Evolutionary conservation across 768 basidiomycete species (phyloP), one percentile per base, ranked within the genome.

Genomic region (Suillus hirtellus): DNA sequence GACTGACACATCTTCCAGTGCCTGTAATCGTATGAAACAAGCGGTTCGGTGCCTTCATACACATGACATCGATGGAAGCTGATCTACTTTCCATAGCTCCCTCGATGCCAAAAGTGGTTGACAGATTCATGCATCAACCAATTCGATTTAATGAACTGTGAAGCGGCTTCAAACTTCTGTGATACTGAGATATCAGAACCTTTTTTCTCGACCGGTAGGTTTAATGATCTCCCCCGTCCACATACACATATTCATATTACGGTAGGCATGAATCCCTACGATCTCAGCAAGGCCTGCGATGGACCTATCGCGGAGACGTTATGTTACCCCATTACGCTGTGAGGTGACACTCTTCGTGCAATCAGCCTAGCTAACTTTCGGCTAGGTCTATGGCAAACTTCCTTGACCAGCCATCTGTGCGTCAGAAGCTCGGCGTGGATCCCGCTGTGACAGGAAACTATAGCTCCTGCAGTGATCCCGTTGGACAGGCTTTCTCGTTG

Each of bases 141-240:
- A 15, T 89, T 87, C 64, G 92, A 95, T 70, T 72, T 78, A 7
- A 83, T 90, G 64, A 80, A 82, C 66, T 95, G 93, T 67, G 76
- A 79, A 10, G 90, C 87, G 17, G 90, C 92, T 8, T 78, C 83
- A 54, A 72, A 66, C 46, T 93, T 93, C 71, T 95, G 93, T 71
- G 77, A 83, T 35, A 74, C 68, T n/a, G 80, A 86, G 66, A 61
- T 81, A 31, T 17, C 35, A 0, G 62, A 10, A 0, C 73, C 74
- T 0, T 80, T 75, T 65, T 17, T 63, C 14, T 54, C 62, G 7
- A 75, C 73, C 1, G 80, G 79, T 80, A 65, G 72, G 69, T 62
- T 34, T 55, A 12, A 53, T 1, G 6, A 38, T 47, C 12, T 24
- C 24, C 24, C 56, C 4, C 2, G 11, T 42, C 17, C 6, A 35